Percentiles rank a stretch among this genome's conserved stretches.
Conservation (phyloP, 495 filamentous ascomycete species). For the Aspergillus wentii region DNA sequence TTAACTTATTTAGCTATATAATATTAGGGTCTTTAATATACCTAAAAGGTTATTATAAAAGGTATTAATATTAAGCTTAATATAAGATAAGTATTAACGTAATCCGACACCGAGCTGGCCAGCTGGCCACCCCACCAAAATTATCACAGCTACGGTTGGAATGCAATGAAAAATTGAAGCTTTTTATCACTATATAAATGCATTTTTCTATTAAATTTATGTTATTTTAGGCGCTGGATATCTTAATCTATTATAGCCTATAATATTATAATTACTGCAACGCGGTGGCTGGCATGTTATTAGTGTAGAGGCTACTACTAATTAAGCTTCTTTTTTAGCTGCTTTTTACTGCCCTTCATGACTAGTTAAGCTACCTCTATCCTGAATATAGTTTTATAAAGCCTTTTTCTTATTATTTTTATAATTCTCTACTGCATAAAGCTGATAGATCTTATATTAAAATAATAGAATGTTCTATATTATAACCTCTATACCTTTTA, state of each 20-base stretch:
- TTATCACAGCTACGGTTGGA: neutral
- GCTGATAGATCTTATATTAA: neutral
- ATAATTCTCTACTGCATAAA: neutral
- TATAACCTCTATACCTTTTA: neutral
- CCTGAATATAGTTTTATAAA: neutral
- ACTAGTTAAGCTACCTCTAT: neutral
- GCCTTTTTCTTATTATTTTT: neutral
- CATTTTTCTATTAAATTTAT: neutral
- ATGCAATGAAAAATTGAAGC: neutral
- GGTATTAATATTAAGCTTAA: slow-evolving; percentile 2
- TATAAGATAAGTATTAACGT: neutral
- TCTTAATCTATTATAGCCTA: neutral
- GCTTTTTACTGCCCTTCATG: neutral
- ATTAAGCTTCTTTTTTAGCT: neutral
- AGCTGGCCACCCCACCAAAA: neutral
- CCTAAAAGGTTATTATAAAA: neutral
- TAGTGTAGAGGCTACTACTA: neutral
- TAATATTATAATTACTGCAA: neutral
- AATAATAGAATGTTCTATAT: neutral
- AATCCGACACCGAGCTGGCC: too few species aligned
- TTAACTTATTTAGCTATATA: neutral
- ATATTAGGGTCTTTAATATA: neutral
- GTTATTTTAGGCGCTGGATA: neutral
- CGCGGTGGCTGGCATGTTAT: too few species aligned
- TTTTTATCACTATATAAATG: neutral